A percentile compares a stretch with the other conserved stretches of the same genome.
These are phyloP conservation scores for Pachyrhizus erosus DNA, from an alignment of 306 rosid genomes.

Conservation along the genomic window DNA sequence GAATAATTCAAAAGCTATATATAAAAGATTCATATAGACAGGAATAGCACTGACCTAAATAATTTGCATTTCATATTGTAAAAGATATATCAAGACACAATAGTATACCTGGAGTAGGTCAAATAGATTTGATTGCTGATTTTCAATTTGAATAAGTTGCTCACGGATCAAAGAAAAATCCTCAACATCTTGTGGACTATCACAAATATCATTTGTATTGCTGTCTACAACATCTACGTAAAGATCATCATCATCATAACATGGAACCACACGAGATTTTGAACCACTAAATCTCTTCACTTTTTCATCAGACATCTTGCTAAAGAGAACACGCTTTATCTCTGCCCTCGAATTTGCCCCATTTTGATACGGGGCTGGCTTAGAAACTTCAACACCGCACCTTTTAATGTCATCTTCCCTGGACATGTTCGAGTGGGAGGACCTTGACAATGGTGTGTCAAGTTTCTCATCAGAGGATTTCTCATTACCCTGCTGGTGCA, in stretches of 20 bases:
- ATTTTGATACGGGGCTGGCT: slow-evolving; percentile 44
- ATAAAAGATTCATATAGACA: slow-evolving; percentile 2
- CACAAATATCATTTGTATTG: slow-evolving; percentile 56
- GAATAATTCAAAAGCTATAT: slow-evolving; percentile 18
- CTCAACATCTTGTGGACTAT: slow-evolving; percentile 77
- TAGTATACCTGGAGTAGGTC: slow-evolving; percentile 83
- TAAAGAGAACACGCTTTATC: slow-evolving; percentile 56
- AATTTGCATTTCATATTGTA: background rate
- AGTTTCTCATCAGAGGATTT: slow-evolving; percentile 55
- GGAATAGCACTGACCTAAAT: slow-evolving; percentile 23
- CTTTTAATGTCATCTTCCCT: slow-evolving; percentile 53
- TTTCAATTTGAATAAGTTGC: slow-evolving; percentile 94
- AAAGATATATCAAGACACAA: slow-evolving; percentile 22
- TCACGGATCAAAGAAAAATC: slow-evolving; percentile 82
- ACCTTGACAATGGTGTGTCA: slow-evolving; percentile 53
- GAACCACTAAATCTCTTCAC: slow-evolving; percentile 55
- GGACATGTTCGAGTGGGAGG: slow-evolving; percentile 48
- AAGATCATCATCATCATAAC: slow-evolving; percentile 51
- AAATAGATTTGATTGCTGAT: slow-evolving; percentile 85
- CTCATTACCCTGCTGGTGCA: slow-evolving; percentile 53
- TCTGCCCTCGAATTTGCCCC: slow-evolving; percentile 49
- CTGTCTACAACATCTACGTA: slow-evolving; percentile 46
- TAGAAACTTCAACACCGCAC: slow-evolving; percentile 47
- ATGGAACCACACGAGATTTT: slow-evolving; percentile 83
- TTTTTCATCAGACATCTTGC: slow-evolving; percentile 67